Evolutionary conservation across 495 filamentous ascomycete species (phyloP).

Genomic region (Aspergillus steynii): DNA sequence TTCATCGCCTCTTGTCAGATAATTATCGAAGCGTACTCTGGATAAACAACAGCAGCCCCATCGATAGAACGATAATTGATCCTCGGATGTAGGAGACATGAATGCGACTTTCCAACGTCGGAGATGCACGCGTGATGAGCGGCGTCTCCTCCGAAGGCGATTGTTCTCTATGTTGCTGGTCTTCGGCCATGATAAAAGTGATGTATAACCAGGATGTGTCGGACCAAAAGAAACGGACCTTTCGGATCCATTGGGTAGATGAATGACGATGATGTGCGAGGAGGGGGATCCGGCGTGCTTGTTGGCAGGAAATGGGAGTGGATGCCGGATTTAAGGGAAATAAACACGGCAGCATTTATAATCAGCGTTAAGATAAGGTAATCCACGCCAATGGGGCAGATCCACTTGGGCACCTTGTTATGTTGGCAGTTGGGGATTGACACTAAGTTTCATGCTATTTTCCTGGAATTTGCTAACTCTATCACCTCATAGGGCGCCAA

Average conservation of each 20-base stretch:
- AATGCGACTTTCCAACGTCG: conserved; percentile 1
- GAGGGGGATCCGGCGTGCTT: not conserved
- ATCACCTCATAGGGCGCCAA: not conserved
- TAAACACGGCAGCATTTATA: not conserved
- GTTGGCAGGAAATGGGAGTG: not conserved
- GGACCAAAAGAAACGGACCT: not conserved
- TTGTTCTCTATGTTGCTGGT: not conserved
- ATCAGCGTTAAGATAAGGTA: not conserved
- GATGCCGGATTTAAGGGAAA: not conserved
- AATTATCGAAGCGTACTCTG: conserved; percentile 11
- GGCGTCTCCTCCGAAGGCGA: not conserved
- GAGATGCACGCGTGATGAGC: not conserved
- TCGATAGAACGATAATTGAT: conserved; percentile 13
- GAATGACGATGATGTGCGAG: not conserved
- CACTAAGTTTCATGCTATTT: not conserved
- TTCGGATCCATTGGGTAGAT: not conserved
- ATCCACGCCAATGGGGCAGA: not conserved
- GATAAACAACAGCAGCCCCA: conserved; percentile 20
- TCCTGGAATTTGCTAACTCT: not conserved
- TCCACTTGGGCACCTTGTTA: not conserved
- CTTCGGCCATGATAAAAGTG: not conserved
- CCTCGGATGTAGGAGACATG: conserved; percentile 15
- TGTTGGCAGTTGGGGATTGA: not conserved
- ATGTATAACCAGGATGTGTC: not conserved
- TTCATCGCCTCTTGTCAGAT: not conserved